Base-by-base conservation (phyloP, 192 early-diverging fungal genomes). In the Geranomyces michiganensis region DNA sequence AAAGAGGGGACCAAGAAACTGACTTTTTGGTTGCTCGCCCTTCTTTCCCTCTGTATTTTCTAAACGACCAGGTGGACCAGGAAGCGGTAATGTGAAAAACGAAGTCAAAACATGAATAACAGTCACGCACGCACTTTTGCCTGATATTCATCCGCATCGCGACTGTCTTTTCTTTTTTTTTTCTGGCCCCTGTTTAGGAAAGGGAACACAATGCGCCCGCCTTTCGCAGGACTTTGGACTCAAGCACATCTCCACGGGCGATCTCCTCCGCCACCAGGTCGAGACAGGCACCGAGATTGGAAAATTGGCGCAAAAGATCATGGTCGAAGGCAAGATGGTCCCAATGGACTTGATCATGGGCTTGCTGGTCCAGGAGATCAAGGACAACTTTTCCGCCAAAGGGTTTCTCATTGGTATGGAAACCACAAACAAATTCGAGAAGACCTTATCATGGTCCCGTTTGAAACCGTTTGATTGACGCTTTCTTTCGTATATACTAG, bases 241-340 rank as follows among this genome's bases (percentile, higher is more conserved):
- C 75, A 89, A 92, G 24, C 96, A 97, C 64, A 79, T 98, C 56
- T 97, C 94, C 45, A 93, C 95, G 30, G 96, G 96, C 33, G 96
- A 97, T 74, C 81, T 99, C 9, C 81, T 99, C 29, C 89, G 96
- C 32, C 91, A 78, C 19, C 94, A 99, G 74, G 91, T 94, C 63
- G 73, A 51, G 12, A 65, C 70, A 22, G 65, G 66, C 17, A 64
- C 76, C 1, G 66, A 56, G 26, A 33, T 77, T 51, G 95, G 94
- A 45, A 87, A 89, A 62, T 73, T 94, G 60, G 96, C 93, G 73
- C 85, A 85, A 27, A 86, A 84, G 33, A 90, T 90, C 60, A 97
- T 99, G 79, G 88, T 89, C 47, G 92, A 95, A 65, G 96, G 96
- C 29, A 73, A 90, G 62, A 96, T 97, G 78, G 97, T 97, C 10